These are phyloP conservation scores for Starmerella tilneyi DNA, from an alignment of 805 yeast species.

Conservation along the genomic window DNA sequence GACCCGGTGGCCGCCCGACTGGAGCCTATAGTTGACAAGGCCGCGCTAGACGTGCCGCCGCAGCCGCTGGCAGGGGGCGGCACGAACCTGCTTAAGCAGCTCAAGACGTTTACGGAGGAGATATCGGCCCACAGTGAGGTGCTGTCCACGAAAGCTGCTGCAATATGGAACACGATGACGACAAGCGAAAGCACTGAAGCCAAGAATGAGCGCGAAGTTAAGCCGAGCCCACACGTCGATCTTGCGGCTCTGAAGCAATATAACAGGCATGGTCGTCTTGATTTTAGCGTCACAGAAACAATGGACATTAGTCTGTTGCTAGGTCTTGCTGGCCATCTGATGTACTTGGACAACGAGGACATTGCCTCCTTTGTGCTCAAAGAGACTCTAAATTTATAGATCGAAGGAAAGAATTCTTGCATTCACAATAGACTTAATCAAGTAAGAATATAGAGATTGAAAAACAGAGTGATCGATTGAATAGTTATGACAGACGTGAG, in stretches of 20 bases:
- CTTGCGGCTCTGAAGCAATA: conserved; percentile 34
- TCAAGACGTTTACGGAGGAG: conserved; percentile 36
- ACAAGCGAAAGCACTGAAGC: not conserved
- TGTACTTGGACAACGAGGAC: conserved; percentile 78
- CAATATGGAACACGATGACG: conserved; percentile 13
- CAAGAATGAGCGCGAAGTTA: not conserved
- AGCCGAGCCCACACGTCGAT: not conserved
- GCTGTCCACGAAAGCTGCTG: conserved; percentile 18
- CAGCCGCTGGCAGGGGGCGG: conserved; percentile 46
- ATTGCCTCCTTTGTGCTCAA: conserved; percentile 67
- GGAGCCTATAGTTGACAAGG: conserved; percentile 63
- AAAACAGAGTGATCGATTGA: too few relatives aligned
- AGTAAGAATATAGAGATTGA: too few relatives aligned
- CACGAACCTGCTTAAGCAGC: conserved; percentile 34
- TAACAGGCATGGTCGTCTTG: conserved; percentile 70
- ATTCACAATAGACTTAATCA: too few relatives aligned
- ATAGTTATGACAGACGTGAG: too few relatives aligned
- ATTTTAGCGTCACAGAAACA: conserved; percentile 68
- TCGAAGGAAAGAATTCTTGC: too few relatives aligned
- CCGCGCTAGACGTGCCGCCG: conserved; percentile 43
- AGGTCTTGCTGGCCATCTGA: conserved; percentile 76
- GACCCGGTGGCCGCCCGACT: conserved; percentile 86
- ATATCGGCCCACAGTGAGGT: conserved; percentile 25
- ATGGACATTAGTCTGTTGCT: conserved; percentile 68
- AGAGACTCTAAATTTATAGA: conserved; percentile 36